These are phyloP conservation scores for Neurospora sp. DNA, from an alignment of 495 filamentous ascomycete genomes.

Conservation along the genomic window DNA sequence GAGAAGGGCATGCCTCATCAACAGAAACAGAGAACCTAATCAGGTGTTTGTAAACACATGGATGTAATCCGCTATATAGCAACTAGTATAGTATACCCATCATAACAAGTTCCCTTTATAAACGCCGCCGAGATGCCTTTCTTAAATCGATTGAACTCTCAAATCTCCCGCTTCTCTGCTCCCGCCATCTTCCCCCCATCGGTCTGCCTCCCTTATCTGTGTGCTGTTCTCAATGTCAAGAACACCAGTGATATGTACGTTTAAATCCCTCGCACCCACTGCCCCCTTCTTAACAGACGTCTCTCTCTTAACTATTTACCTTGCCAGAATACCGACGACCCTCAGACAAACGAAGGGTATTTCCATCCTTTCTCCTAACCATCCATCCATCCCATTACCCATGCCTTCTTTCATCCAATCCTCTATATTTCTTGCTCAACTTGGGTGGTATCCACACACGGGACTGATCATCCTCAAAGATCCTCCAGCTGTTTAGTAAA, in stretches of 20 bases:
- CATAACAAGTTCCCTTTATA: neutral
- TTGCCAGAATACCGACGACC: neutral
- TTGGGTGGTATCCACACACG: neutral
- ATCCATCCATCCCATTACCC: neutral
- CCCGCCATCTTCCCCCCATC: neutral
- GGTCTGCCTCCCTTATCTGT: neutral
- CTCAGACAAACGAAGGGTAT: neutral
- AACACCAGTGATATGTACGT: neutral
- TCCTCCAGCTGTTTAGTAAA: conserved; percentile 40
- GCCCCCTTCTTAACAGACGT: too few species aligned
- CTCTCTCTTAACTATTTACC: too few species aligned
- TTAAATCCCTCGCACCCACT: neutral
- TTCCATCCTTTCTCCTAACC: neutral
- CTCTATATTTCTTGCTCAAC: neutral
- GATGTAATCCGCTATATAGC: neutral
- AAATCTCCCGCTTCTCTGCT: neutral
- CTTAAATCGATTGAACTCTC: neutral
- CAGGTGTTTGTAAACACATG: neutral
- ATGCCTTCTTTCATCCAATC: neutral
- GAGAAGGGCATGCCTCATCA: neutral
- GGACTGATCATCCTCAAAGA: neutral
- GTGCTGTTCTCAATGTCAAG: neutral
- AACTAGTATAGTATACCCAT: neutral
- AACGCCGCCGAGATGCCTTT: neutral
- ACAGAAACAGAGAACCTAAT: neutral